These are phyloP conservation scores for Gomphus bonarii DNA, from an alignment of 1,284 basidiomycete species.

Conservation along the genomic window DNA sequence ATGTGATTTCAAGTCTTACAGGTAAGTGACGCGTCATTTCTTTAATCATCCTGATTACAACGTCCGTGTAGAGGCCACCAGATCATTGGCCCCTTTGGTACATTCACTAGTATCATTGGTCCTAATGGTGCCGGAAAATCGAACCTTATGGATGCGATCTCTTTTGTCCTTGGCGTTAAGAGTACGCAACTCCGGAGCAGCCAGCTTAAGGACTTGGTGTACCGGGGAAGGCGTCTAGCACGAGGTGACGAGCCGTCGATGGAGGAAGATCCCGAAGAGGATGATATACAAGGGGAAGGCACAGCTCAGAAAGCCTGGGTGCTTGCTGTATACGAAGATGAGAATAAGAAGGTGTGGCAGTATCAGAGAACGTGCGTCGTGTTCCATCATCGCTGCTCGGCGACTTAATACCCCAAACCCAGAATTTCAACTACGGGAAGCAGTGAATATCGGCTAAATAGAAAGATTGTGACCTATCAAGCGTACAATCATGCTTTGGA, in stretches of 20 bases:
- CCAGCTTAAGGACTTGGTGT: constrained; percentile 91
- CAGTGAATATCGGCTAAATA: constrained; percentile 84
- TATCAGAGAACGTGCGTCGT: constrained; percentile 82
- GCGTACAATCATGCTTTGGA: constrained; percentile 81
- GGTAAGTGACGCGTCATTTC: constrained; percentile 27
- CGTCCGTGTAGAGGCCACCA: constrained; percentile 57
- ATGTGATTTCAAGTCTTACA: constrained; percentile 91
- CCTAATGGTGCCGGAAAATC: constrained; percentile 99
- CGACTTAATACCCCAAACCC: constrained; percentile 8
- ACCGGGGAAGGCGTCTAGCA: constrained; percentile 77
- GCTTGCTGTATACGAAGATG: constrained; percentile 81
- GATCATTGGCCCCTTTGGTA: constrained; percentile 82
- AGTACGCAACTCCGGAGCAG: constrained; percentile 88
- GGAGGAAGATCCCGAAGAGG: constrained; percentile 40
- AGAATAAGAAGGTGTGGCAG: constrained; percentile 69
- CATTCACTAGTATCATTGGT: constrained; percentile 94
- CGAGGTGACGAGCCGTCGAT: constrained; percentile 35
- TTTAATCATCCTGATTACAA: background rate
- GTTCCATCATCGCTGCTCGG: background rate
- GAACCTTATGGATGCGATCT: constrained; percentile 99
- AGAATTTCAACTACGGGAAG: constrained; percentile 81
- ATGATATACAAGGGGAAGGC: constrained; percentile 59
- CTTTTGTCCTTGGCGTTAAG: constrained; percentile 95
- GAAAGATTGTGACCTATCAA: constrained; percentile 68
- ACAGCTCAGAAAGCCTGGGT: constrained; percentile 93